phyloP scores from a whole-genome alignment of 2,329 filamentous ascomycete species.

The Aspergillus persii region DNA sequence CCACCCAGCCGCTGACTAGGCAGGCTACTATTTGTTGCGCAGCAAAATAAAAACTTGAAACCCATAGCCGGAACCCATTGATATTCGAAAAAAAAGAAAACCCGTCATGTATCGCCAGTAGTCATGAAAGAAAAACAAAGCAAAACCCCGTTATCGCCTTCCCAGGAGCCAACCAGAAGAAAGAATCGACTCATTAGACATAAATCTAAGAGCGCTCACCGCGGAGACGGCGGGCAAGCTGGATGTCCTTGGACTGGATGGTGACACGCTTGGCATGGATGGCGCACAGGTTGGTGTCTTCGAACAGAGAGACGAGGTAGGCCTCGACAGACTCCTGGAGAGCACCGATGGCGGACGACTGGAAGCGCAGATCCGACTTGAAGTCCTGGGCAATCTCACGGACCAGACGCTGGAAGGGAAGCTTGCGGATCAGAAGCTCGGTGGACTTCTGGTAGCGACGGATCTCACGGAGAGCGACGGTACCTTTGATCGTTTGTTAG shows the following conservation, averaged over 20 bases:
- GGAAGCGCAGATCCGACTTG: slow-evolving; percentile 95
- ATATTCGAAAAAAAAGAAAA: slow-evolving; percentile 33
- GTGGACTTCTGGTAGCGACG: slow-evolving; percentile 97
- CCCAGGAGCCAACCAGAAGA: slow-evolving; percentile 34
- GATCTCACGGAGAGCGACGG: slow-evolving; percentile 97
- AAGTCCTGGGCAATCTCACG: slow-evolving; percentile 96
- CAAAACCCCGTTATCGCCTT: slow-evolving; percentile 42
- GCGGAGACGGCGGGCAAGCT: slow-evolving; percentile 90
- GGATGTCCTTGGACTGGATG: slow-evolving; percentile 91
- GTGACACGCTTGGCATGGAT: slow-evolving; percentile 99
- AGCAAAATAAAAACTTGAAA: slow-evolving; percentile 28
- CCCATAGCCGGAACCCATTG: slow-evolving; percentile 40
- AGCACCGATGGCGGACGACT: slow-evolving; percentile 94
- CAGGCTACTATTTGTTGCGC: slow-evolving; percentile 32
- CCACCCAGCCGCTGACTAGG: slow-evolving; percentile 26
- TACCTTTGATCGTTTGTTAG: slow-evolving; percentile 52
- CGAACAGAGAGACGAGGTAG: slow-evolving; percentile 96
- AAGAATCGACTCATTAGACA: slow-evolving; percentile 28
- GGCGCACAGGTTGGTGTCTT: slow-evolving; percentile 97
- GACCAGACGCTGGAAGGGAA: slow-evolving; percentile 95
- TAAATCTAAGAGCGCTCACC: slow-evolving; percentile 77
- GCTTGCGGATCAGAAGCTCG: slow-evolving; percentile 93
- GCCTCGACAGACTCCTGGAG: slow-evolving; percentile 99
- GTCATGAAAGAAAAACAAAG: slow-evolving; percentile 38
- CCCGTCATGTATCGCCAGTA: slow-evolving; percentile 46